These are phyloP conservation scores for Chrysanthemum makinoi DNA, from an alignment of 129 eudicot species.

Conservation along the genomic window DNA sequence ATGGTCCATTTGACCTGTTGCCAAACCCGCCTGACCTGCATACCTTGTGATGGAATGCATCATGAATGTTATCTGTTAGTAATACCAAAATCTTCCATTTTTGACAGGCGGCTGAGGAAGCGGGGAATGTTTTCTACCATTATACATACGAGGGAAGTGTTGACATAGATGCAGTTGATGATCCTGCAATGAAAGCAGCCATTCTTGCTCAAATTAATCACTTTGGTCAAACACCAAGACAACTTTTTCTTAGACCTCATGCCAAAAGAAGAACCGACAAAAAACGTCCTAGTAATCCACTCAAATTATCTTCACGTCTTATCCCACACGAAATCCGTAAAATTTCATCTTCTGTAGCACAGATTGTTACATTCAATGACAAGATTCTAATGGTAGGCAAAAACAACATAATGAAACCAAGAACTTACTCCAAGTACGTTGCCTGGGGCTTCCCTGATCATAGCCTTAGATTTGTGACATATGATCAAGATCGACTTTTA, in stretches of 20 bases:
- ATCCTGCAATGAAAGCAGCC: constrained; percentile 97
- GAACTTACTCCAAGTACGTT: constrained; percentile 72
- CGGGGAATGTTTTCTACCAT: constrained; percentile 91
- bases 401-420: constrained; percentile 72
- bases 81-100: background rate
- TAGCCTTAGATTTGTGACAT: constrained; percentile 68
- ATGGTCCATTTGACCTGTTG: background rate
- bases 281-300: constrained; percentile 64
- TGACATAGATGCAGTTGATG: constrained; percentile 86
- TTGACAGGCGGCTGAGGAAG: constrained; percentile 92
- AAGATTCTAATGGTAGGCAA: constrained; percentile 61
- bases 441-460: constrained; percentile 97
- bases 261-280: constrained; percentile 61
- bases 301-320: constrained; percentile 52
- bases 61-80: background rate
- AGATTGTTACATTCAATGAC: constrained; percentile 59
- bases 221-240: constrained; percentile 97
- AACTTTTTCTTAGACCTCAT: constrained; percentile 80
- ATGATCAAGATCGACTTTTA: constrained; percentile 76
- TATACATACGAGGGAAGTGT: constrained; percentile 96
- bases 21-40: background rate
- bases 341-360: constrained; percentile 55
- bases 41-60: too few relatives aligned
- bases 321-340: constrained; percentile 69
- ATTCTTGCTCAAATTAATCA: constrained; percentile 96